These are phyloP conservation scores for Austropuccinia psidii DNA, from an alignment of 1,284 basidiomycete species.

Conservation along the genomic window DNA sequence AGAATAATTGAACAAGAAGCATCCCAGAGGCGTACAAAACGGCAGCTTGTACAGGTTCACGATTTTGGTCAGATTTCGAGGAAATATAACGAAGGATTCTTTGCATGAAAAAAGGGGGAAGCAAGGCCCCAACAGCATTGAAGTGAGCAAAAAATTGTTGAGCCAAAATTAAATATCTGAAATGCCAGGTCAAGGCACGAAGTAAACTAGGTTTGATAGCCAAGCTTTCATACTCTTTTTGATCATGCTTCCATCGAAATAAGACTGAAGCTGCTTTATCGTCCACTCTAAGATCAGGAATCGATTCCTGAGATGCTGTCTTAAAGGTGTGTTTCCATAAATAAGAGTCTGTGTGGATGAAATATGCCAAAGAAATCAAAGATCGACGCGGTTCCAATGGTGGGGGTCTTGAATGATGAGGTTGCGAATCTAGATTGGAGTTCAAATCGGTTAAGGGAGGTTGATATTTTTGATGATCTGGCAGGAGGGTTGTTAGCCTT, in stretches of 20 bases:
- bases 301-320: constrained; percentile 16
- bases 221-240: constrained; percentile 11
- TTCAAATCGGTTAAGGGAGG: neutral
- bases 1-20: constrained; percentile 50
- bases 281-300: constrained; percentile 16
- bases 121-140: constrained; percentile 50
- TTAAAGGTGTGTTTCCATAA: constrained; percentile 15
- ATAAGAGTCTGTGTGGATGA: constrained; percentile 21
- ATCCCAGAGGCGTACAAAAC: constrained; percentile 53
- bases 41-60: constrained; percentile 51
- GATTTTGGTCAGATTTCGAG: constrained; percentile 42
- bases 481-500: constrained; percentile 2
- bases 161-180: constrained; percentile 38
- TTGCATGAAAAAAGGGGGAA: constrained; percentile 52
- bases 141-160: constrained; percentile 50
- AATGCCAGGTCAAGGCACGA: constrained; percentile 20
- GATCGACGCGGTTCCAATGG: constrained; percentile 22
- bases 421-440: neutral
- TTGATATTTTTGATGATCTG: neutral
- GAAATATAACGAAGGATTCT: constrained; percentile 52
- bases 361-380: constrained; percentile 22
- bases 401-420: neutral
- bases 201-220: constrained; percentile 27
- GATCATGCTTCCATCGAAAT: constrained; percentile 21
- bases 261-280: constrained; percentile 21